Evolutionary conservation across 148 eudicot species (phyloP).

Genomic region (Diospyros lotus): DNA sequence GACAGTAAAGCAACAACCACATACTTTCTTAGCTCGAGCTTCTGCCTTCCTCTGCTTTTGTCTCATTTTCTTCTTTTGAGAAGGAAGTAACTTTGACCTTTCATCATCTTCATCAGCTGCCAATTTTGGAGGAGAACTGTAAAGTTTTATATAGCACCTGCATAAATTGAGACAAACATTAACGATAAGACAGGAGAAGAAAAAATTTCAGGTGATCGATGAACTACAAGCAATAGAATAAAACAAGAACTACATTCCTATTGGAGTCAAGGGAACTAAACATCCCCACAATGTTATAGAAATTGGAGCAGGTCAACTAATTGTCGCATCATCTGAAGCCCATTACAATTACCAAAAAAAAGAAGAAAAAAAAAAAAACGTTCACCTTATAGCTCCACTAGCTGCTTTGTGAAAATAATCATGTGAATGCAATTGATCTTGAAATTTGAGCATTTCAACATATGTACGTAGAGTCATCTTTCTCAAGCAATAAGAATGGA

Average conservation of each 20-base stretch:
- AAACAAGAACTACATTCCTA: not conserved
- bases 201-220: not conserved
- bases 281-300: not conserved
- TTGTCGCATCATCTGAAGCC: constrained; percentile 1
- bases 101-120: constrained; percentile 87
- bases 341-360: not conserved
- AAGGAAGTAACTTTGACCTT: constrained; percentile 71
- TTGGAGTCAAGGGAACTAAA: not conserved
- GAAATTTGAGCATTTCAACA: constrained; percentile 91
- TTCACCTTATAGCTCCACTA: constrained; percentile 78
- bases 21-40: constrained; percentile 93
- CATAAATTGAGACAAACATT: constrained; percentile 11
- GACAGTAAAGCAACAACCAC: constrained; percentile 1
- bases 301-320: not conserved
- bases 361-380: not conserved
- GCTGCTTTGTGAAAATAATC: constrained; percentile 94
- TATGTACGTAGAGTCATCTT: constrained; percentile 96
- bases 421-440: constrained; percentile 93
- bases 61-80: constrained; percentile 92
- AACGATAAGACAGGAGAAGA: not conserved
- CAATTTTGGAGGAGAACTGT: constrained; percentile 82
- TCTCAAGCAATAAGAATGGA: constrained; percentile 96
- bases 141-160: constrained; percentile 87
- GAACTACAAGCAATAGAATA: not conserved
- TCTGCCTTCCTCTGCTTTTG: constrained; percentile 98